Evolutionary conservation across 768 basidiomycete genomes (phyloP).

Genomic region (Galerina marginata): DNA sequence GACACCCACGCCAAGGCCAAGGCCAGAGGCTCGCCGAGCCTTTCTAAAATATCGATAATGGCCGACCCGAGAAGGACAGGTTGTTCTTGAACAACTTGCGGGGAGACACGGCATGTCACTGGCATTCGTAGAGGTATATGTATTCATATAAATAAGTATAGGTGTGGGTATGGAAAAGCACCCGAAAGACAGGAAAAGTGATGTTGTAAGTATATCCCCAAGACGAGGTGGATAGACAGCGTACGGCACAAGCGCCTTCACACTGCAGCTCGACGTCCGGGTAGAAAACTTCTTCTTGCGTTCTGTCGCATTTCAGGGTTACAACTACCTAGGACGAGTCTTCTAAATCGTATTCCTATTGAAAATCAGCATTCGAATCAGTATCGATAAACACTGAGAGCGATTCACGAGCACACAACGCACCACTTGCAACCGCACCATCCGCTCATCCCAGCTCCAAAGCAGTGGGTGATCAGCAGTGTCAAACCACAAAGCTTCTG

Average conservation of each 20-base stretch:
- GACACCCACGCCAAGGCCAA: no score
- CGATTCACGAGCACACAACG: slow-evolving; percentile 17
- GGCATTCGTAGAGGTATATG: no score
- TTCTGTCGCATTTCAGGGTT: slow-evolving; percentile 47
- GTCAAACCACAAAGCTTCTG: slow-evolving; percentile 43
- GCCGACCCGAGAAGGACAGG: slow-evolving; percentile 43
- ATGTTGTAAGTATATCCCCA: slow-evolving; percentile 31
- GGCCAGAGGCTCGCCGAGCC: slow-evolving; percentile 12
- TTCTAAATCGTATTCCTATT: slow-evolving; percentile 42
- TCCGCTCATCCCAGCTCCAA: slow-evolving; percentile 53
- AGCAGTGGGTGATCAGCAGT: slow-evolving; percentile 52
- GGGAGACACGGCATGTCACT: not conserved
- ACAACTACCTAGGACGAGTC: slow-evolving; percentile 33
- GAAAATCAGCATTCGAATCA: not conserved
- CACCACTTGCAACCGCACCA: slow-evolving; percentile 42
- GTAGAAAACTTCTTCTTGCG: slow-evolving; percentile 52
- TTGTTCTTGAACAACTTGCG: slow-evolving; percentile 50
- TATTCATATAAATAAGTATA: no score
- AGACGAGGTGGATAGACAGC: slow-evolving; percentile 54
- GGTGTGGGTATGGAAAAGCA: not conserved
- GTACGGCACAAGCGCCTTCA: slow-evolving; percentile 39
- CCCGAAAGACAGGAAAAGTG: not conserved
- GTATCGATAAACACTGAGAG: not conserved
- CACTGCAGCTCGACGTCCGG: slow-evolving; percentile 50
- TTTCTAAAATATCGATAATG: slow-evolving; percentile 37